A percentile compares a stretch with the other conserved stretches of the same genome.
Conservation (phyloP, 2,329 filamentous ascomycete species). For the Botryotinia globosa region DNA sequence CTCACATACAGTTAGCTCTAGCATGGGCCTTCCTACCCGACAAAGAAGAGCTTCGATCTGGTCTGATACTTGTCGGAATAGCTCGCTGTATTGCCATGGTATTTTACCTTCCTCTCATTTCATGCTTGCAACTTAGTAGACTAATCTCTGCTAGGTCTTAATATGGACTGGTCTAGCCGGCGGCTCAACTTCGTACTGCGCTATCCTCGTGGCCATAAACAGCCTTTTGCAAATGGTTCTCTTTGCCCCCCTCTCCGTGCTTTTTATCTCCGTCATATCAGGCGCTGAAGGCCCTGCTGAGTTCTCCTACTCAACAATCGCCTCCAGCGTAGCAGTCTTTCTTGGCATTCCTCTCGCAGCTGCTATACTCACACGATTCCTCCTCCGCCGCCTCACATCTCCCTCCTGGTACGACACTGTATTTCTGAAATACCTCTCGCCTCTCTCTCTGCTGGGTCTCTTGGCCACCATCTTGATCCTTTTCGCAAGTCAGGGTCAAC, state of each 20-base stretch:
- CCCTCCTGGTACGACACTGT: slow-evolving; percentile 61
- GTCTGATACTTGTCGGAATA: slow-evolving; percentile 77
- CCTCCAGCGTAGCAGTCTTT: slow-evolving; percentile 79
- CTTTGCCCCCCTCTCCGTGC: slow-evolving; percentile 61
- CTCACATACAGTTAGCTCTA: slow-evolving; percentile 48
- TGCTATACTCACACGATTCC: slow-evolving; percentile 71
- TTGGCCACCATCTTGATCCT: slow-evolving; percentile 84
- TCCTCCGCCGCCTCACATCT: slow-evolving; percentile 53
- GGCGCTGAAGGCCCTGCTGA: slow-evolving; percentile 42
- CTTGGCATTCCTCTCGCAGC: slow-evolving; percentile 79
- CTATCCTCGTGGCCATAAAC: slow-evolving; percentile 73
- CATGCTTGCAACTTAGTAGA: background rate
- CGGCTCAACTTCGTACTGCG: slow-evolving; percentile 79
- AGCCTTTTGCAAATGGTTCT: slow-evolving; percentile 72
- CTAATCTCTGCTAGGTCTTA: slow-evolving; percentile 40
- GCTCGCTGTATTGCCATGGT: slow-evolving; percentile 89
- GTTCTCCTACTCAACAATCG: slow-evolving; percentile 64
- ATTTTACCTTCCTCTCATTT: background rate
- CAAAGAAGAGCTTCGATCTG: slow-evolving; percentile 55
- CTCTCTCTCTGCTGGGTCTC: slow-evolving; percentile 77
- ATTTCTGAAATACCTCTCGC: slow-evolving; percentile 68
- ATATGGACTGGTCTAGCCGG: slow-evolving; percentile 78
- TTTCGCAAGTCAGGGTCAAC: slow-evolving; percentile 75
- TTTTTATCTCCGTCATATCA: slow-evolving; percentile 70
- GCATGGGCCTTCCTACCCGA: slow-evolving; percentile 68